Evolutionary conservation across 306 rosid genomes (phyloP), one percentile per base, ranked within the genome.

Genomic region (Glycine tomentella): DNA sequence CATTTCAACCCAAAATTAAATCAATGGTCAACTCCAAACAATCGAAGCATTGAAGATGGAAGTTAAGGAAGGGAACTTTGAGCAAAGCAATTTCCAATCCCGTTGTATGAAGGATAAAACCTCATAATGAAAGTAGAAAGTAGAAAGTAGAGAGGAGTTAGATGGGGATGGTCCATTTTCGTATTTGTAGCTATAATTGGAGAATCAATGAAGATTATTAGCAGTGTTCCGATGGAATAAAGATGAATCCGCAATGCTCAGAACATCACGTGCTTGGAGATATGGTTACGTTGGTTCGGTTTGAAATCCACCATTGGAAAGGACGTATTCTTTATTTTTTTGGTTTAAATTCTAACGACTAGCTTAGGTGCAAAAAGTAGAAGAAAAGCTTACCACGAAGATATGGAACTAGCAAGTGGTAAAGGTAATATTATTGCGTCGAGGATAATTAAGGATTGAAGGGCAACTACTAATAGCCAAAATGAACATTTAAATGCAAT

Each of bases 261-360:
- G 69, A 57, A 44, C n/a, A 33, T 76, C 36, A 48, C 61, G 72
- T 48, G 62, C 42, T 38, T 42, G 42, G 34, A 2, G 6, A 15
- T 45, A 61, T 16, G 31, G 57, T 49, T 15, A 53, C 4, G 15
- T 49, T 9, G 51, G 31, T 75, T 57, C 3, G 69, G 69, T 75
- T 75, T 46, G 69, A 75, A 45, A 74, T 58, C 25, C 69, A 12
- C 45, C 44, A 58, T 5, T 45, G 42, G 31, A 42, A 74, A 16
- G 17, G 68, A 74, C 68, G 14, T 45, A 20, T 59, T 58, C 46
- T 15, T 44, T 55, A 73, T 34, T 55, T 16, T 34, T 55, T 16
- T 38, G 69, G 56, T 75, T 76, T 42, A 62, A 76, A 76, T 76
- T 76, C 72, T 45, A 76, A 76, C 45, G 57, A 25, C 14, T 20